Conservation (phyloP, 1,284 basidiomycete species). For the Ustilago vetiveriae region DNA sequence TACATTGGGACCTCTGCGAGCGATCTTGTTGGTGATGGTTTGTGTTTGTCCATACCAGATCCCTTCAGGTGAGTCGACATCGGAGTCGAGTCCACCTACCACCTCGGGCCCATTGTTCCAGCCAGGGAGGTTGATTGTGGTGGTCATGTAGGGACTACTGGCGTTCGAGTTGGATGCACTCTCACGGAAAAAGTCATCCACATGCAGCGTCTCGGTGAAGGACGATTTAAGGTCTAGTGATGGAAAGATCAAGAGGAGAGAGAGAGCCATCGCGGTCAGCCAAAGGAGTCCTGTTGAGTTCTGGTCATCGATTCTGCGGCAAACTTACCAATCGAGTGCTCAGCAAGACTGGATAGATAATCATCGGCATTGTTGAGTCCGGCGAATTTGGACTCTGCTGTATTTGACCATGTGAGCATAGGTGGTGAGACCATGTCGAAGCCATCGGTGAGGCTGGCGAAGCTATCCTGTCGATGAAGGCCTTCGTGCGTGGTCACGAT, state of each 20-base stretch:
- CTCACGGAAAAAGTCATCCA: constrained; percentile 50
- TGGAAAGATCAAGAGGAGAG: background rate
- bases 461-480: constrained; percentile 27
- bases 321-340: constrained; percentile 38
- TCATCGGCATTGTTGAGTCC: constrained; percentile 36
- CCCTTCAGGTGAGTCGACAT: constrained; percentile 40
- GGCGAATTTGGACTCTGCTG: constrained; percentile 23
- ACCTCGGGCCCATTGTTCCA: constrained; percentile 43
- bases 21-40: constrained; percentile 10
- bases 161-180: constrained; percentile 14
- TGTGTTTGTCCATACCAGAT: constrained; percentile 39
- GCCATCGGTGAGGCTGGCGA: constrained; percentile 36
- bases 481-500: constrained; percentile 3
- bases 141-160: constrained; percentile 30
- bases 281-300: background rate
- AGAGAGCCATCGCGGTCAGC: background rate
- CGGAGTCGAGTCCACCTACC: constrained; percentile 24
- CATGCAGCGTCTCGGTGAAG: constrained; percentile 35
- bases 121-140: constrained; percentile 46
- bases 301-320: background rate
- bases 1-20: constrained; percentile 14
- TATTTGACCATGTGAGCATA: constrained; percentile 18
- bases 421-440: constrained; percentile 41
- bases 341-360: constrained; percentile 25
- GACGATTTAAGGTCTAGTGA: constrained; percentile 36